Evolutionary conservation across 768 basidiomycete species (phyloP).

Genomic region (Heimioporus sp.): DNA sequence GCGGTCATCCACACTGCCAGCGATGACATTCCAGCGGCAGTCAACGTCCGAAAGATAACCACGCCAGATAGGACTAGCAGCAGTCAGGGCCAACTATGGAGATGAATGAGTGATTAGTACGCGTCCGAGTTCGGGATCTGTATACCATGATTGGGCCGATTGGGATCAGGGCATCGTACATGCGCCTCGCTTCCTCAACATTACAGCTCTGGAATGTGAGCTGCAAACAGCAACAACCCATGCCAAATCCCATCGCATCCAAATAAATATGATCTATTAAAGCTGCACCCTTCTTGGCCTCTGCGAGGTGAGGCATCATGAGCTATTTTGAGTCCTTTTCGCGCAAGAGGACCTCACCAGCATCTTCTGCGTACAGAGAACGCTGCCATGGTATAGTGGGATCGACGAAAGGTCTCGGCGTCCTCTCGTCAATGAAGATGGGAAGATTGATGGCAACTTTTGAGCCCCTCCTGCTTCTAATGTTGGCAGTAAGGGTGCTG

Average conservation of each 20-base stretch:
- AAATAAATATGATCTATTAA: constrained; percentile 91
- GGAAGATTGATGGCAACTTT: constrained; percentile 97
- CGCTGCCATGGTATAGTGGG: constrained; percentile 90
- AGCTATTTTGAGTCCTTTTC: constrained; percentile 8
- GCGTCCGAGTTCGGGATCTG: not conserved
- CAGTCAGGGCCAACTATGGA: constrained; percentile 83
- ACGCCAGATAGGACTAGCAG: constrained; percentile 92
- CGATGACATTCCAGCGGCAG: constrained; percentile 98
- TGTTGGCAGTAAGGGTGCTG: constrained; percentile 97
- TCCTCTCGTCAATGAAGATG: constrained; percentile 83
- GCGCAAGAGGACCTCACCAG: constrained; percentile 49
- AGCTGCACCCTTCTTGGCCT: constrained; percentile 89
- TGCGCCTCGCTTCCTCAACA: constrained; percentile 83
- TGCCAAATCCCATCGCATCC: constrained; percentile 99
- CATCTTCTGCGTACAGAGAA: constrained; percentile 78
- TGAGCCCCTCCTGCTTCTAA: constrained; percentile 83
- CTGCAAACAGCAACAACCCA: constrained; percentile 98
- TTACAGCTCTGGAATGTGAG: constrained; percentile 97
- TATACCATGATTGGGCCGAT: constrained; percentile 92
- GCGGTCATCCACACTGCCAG: constrained; percentile 97
- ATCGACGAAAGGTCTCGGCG: constrained; percentile 87
- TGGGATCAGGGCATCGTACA: constrained; percentile 96
- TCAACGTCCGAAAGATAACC: constrained; percentile 96
- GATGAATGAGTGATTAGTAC: constrained; percentile 2
- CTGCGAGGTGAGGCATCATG: constrained; percentile 34